Conservation (phyloP, 768 basidiomycete species). For the Hortiboletus campestris region DNA sequence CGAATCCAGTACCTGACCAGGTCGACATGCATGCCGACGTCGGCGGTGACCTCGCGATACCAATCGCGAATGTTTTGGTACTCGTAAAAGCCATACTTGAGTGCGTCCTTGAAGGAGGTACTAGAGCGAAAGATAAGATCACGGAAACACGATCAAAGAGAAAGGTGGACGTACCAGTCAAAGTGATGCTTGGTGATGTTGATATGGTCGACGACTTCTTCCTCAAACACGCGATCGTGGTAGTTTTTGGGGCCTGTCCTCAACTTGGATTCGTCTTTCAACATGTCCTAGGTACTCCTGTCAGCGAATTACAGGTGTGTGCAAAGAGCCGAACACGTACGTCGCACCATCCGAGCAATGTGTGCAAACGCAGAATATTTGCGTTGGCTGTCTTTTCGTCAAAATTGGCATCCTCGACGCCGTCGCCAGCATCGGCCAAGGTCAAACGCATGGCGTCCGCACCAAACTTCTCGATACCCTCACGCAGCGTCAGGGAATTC, state of each 20-base stretch:
- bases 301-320: background rate
- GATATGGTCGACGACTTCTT: slow-evolving; percentile 86
- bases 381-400: slow-evolving; percentile 98
- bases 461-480: slow-evolving; percentile 92
- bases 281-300: slow-evolving; percentile 62
- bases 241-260: slow-evolving; percentile 73
- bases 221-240: slow-evolving; percentile 88
- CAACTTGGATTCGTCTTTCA: slow-evolving; percentile 65
- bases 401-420: slow-evolving; percentile 98
- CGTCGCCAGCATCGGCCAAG: slow-evolving; percentile 96
- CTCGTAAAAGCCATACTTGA: slow-evolving; percentile 96
- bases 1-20: slow-evolving; percentile 86
- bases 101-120: slow-evolving; percentile 91
- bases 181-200: slow-evolving; percentile 79
- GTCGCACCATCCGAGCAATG: slow-evolving; percentile 89
- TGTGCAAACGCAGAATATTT: slow-evolving; percentile 90
- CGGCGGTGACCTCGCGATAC: slow-evolving; percentile 91
- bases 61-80: slow-evolving; percentile 89
- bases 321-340: slow-evolving; percentile 40
- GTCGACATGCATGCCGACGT: slow-evolving; percentile 88
- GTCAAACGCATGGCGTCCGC: slow-evolving; percentile 91
- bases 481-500: slow-evolving; percentile 87
- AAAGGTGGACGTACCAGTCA: slow-evolving; percentile 57
- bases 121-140: slow-evolving; percentile 39
- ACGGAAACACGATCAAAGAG: background rate